These are phyloP conservation scores for Echeveria elegans DNA, from an alignment of 164 flowering plant species.

Conservation along the genomic window DNA sequence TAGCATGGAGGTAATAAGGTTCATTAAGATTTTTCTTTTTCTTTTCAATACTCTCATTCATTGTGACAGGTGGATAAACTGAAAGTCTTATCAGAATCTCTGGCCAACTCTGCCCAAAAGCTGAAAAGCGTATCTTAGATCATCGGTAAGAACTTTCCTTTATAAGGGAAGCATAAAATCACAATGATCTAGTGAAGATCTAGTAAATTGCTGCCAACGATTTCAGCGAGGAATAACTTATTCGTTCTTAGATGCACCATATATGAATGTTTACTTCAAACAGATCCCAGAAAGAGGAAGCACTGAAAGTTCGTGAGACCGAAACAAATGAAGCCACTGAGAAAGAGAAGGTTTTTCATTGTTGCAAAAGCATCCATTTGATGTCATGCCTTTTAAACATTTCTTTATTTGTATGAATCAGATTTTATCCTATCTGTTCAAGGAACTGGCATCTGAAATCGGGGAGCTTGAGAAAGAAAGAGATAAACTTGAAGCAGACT, in stretches of 20 bases:
- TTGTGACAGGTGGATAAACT: slow-evolving; percentile 52
- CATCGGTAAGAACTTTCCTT: slow-evolving; percentile 29
- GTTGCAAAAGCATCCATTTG: slow-evolving; percentile 2
- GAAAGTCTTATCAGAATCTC: slow-evolving; percentile 62
- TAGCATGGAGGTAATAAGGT: not conserved
- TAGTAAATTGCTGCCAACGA: not conserved
- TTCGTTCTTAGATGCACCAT: not conserved
- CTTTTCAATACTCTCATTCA: not conserved
- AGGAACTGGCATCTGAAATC: slow-evolving; percentile 67
- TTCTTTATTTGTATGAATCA: not conserved
- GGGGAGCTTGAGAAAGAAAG: slow-evolving; percentile 50
- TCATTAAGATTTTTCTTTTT: not conserved
- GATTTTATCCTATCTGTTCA: slow-evolving; percentile 11
- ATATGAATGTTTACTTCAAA: slow-evolving; percentile 8
- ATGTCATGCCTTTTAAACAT: not conserved
- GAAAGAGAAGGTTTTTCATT: slow-evolving; percentile 43
- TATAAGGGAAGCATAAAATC: not conserved
- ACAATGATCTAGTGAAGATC: not conserved
- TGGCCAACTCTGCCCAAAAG: slow-evolving; percentile 45
- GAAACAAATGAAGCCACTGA: slow-evolving; percentile 46
- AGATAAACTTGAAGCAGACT: slow-evolving; percentile 69
- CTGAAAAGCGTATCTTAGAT: slow-evolving; percentile 62
- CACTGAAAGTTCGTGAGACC: slow-evolving; percentile 44
- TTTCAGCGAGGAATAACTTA: not conserved
- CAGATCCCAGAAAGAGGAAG: slow-evolving; percentile 60